A percentile compares a stretch with the other conserved stretches of the same genome.
Conservation (phyloP, 192 early-diverging fungal species). For the Spizellomyces punctatus region DNA sequence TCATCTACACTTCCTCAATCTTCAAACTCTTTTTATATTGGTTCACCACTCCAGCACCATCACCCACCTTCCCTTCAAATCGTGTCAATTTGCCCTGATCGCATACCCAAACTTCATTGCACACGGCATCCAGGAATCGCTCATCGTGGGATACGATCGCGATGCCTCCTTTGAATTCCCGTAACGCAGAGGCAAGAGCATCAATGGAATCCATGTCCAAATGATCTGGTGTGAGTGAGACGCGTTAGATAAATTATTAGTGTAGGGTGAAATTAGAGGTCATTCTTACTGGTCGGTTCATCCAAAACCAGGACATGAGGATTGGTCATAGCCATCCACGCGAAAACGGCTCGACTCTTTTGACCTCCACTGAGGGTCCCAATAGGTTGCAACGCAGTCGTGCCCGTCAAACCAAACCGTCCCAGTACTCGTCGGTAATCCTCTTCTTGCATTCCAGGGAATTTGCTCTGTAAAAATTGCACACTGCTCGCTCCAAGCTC, state of each 20-base stretch:
- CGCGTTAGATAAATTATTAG: conserved; percentile 24
- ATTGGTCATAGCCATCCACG: conserved; percentile 53
- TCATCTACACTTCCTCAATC: conserved; percentile 21
- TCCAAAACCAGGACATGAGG: conserved; percentile 57
- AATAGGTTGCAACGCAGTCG: conserved; percentile 92
- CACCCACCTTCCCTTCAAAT: conserved; percentile 72
- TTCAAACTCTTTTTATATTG: conserved; percentile 44
- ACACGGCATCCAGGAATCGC: conserved; percentile 78
- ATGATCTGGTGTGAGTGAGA: conserved; percentile 41
- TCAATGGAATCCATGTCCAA: conserved; percentile 86
- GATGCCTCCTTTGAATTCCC: conserved; percentile 89
- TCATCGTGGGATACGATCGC: conserved; percentile 88
- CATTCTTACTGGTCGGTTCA: conserved; percentile 72
- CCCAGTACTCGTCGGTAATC: conserved; percentile 95
- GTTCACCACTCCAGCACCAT: conserved; percentile 52
- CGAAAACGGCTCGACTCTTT: conserved; percentile 79
- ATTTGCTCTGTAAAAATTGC: conserved; percentile 84
- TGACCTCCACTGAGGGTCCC: conserved; percentile 96
- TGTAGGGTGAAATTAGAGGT: too few relatives aligned
- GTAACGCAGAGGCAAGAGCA: conserved; percentile 83
- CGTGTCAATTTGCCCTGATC: conserved; percentile 76
- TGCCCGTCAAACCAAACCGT: conserved; percentile 94
- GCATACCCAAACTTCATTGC: conserved; percentile 94
- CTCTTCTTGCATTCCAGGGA: conserved; percentile 90
- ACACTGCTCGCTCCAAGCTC: conserved; percentile 84